A percentile compares a stretch with the other conserved stretches of the same genome.
phyloP scores from a whole-genome alignment of 1,284 basidiomycete species.

The Ceratobasidium sp. region DNA sequence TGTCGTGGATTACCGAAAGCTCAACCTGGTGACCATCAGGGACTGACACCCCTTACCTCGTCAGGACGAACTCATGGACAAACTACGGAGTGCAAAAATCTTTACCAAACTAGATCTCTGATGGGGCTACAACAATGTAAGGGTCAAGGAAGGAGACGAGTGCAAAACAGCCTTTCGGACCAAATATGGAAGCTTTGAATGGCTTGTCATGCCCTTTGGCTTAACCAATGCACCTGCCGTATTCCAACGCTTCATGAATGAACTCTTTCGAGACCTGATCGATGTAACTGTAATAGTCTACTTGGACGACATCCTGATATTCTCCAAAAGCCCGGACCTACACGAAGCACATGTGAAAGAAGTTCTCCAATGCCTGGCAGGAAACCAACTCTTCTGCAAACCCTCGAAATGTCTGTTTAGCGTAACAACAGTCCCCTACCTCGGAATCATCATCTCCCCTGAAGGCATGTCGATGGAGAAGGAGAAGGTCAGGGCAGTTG shows the following conservation, averaged over 20 bases:
- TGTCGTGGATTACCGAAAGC: slow-evolving; percentile 11
- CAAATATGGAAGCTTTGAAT: slow-evolving; percentile 32
- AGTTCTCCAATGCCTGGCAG: slow-evolving; percentile 11
- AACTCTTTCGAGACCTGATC: slow-evolving; percentile 36
- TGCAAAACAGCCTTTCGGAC: slow-evolving; percentile 41
- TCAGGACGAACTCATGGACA: slow-evolving; percentile 25
- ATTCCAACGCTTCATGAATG: slow-evolving; percentile 41
- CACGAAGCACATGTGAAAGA: slow-evolving; percentile 11
- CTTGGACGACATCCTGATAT: slow-evolving; percentile 44
- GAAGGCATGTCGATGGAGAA: slow-evolving; percentile 57
- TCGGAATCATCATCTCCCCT: slow-evolving; percentile 52
- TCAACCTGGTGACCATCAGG: slow-evolving; percentile 37
- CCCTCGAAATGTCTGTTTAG: slow-evolving; percentile 42
- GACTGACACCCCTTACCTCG: slow-evolving; percentile 17
- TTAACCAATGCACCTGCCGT: slow-evolving; percentile 19
- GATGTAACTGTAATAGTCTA: slow-evolving; percentile 35
- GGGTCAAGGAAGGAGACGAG: slow-evolving; percentile 21
- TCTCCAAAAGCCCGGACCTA: background rate
- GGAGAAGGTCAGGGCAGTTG: slow-evolving; percentile 56
- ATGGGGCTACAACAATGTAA: slow-evolving; percentile 27
- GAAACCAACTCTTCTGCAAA: slow-evolving; percentile 8
- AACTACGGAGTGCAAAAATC: background rate
- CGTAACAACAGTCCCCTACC: slow-evolving; percentile 49
- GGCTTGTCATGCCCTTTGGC: slow-evolving; percentile 41
- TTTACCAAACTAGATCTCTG: slow-evolving; percentile 37